phyloP scores from a whole-genome alignment of 2,329 filamentous ascomycete species.

The Sporothrix pseudoabietina region DNA sequence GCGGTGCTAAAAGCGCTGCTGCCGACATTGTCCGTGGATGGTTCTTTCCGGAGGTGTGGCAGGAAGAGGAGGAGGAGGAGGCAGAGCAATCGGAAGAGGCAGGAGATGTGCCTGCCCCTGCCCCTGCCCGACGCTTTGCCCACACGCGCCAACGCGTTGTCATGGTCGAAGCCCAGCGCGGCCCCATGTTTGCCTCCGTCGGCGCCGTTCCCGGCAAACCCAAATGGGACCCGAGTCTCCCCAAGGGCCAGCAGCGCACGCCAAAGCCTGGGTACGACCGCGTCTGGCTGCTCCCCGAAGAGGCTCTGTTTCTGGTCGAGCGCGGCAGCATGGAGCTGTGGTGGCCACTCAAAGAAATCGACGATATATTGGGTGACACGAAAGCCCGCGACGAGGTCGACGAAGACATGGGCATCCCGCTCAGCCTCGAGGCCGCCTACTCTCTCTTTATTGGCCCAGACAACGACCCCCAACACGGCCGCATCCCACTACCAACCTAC shows the following conservation, averaged over 20 bases:
- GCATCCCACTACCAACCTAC: conserved; percentile 73
- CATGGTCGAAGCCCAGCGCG: conserved; percentile 70
- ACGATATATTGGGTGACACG: conserved; percentile 46
- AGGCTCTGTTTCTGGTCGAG: conserved; percentile 87
- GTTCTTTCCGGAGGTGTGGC: conserved; percentile 69
- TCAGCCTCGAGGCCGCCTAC: conserved; percentile 91
- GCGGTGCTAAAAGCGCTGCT: not conserved
- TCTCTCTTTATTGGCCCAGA: conserved; percentile 76
- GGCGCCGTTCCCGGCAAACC: conserved; percentile 56
- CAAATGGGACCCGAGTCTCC: conserved; percentile 49
- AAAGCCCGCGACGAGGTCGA: conserved; percentile 23
- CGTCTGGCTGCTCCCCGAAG: conserved; percentile 86
- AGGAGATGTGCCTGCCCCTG: not conserved
- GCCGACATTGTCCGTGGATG: conserved; percentile 69
- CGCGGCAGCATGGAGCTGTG: conserved; percentile 83
- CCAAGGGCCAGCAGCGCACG: conserved; percentile 49
- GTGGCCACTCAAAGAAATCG: conserved; percentile 67
- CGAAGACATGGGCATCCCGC: conserved; percentile 65
- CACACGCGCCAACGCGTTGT: conserved; percentile 58
- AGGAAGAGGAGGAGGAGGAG: conserved; percentile 30
- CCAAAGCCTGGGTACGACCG: conserved; percentile 55
- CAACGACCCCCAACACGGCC: conserved; percentile 54
- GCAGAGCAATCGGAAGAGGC: not conserved
- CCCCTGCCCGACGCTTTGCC: conserved; percentile 35
- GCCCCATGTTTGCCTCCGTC: conserved; percentile 66